Base-by-base conservation (phyloP, 306 rosid genomes). In the Quillaja saponaria region DNA sequence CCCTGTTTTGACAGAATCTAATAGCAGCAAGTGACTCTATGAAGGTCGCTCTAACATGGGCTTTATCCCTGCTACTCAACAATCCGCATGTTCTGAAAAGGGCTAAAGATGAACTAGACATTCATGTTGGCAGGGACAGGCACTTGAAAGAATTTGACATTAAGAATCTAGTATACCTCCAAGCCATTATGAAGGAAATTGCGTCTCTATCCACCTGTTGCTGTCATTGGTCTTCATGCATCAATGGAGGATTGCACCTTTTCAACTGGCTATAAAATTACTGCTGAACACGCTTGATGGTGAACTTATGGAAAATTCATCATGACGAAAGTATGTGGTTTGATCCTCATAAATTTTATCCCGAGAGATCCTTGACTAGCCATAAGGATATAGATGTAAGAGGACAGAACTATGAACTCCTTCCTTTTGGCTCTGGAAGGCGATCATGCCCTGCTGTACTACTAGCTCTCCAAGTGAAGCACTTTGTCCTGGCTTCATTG, bases 331-430 rank as follows among this genome's bases (percentile, higher is more conserved):
- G 60, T 14, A 19, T 54, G 21, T 51, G 37, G 16, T 13, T 5
- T 25, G 35, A 11, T 9, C 55, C 10, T 9, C 9, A 10, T 12
- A 3, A 51, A 31, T 51, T 51, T 49, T 13, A 6, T 10, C 71
- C 80, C 0, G 66, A 62, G 41, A 67, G 80, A 48, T 68, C 68
- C 45, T 46, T 63, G 39, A 61, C 66, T 16, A 74, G 13, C 35
- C 71, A 68, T 7, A 47, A 49, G 0, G 34, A 49, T 0, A 0
- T 55, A 0, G 75, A 74, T 17, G 71, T 49, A 1, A 67, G 35
- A 31, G 62, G 57, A 12, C 19, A 13, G 7, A 10, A 33, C n/a
- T 54, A 21, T 15, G 21, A 54, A 11, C 31, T 54, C 42, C 21
- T 14, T 1, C 21, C 42, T 12, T 54, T 54, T 54, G 42, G 60